Evolutionary conservation across 2,329 filamentous ascomycete genomes (phyloP), one percentile per base, ranked within the genome.

Genomic region (Cladosporium sp.): DNA sequence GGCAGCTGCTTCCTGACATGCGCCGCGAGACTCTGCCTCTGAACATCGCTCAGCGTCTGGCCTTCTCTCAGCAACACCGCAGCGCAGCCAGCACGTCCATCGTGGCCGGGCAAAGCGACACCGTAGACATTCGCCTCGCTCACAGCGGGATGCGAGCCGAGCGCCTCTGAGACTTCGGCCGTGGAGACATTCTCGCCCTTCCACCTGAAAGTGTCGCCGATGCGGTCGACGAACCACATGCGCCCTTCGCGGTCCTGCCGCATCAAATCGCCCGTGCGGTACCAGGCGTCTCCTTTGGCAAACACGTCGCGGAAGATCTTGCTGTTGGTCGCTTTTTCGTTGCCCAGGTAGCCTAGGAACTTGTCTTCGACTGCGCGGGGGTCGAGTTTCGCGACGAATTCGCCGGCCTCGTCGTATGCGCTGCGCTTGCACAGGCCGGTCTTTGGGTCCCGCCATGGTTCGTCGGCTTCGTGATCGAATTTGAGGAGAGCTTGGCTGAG

Each of bases 101-200:
- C 89, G 63, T 95, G 88, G 57, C 87, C 77, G 0, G 89, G 89
- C 7, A 95, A 70, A 37, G 82, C 68, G 2, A 95, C 87, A 30
- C 89, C 89, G 62, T 95, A 95, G 22, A 95, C 89, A 60, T 95
- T 95, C 27, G 88, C 86, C 70, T 95, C 89, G 27, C 78, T 73
- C 12, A 95, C 76, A 1, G 74, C 73, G 0, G 83, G 73, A 63
- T 90, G 85, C 1, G 74, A 70, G 12, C 87, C 85, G 0, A 96
- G 69, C 0, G 82, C 81, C 63, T 90, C 81, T n/a, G 85, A 80
- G 15, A 95, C 90, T 67, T 96, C 89, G 43, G 66, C 65, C 2
- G 69, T 71, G 40, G 55, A 60, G 7, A 71, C 68, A 51, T 70
- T 71, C 53, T 68, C 66, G 47, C 47, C 84, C 72, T 93, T 89